A percentile compares a stretch with the other conserved stretches of the same genome.
phyloP scores from a whole-genome alignment of 768 basidiomycete species.

The Tephrocybe sp. region DNA sequence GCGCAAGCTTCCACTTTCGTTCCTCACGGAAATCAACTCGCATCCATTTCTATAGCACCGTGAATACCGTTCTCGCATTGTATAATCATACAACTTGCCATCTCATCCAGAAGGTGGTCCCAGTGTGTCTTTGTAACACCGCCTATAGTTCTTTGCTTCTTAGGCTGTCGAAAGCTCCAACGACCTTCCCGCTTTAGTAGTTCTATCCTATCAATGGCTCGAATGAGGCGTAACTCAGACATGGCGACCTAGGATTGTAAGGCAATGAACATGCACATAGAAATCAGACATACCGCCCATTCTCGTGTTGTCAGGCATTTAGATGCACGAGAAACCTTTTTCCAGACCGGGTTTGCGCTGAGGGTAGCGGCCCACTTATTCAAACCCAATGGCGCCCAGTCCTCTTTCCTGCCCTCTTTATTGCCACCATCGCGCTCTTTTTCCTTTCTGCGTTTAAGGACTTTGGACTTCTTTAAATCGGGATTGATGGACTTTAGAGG shows the following conservation, averaged over 20 bases:
- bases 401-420: slow-evolving; percentile 38
- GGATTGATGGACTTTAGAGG: slow-evolving; percentile 50
- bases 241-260: slow-evolving; percentile 61
- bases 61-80: neutral
- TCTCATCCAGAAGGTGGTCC: slow-evolving; percentile 96
- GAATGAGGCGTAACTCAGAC: slow-evolving; percentile 71
- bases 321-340: slow-evolving; percentile 61
- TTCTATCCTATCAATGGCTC: slow-evolving; percentile 85
- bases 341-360: slow-evolving; percentile 74
- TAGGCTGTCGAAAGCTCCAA: slow-evolving; percentile 95
- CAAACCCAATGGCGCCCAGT: slow-evolving; percentile 63
- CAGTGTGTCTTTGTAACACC: slow-evolving; percentile 81
- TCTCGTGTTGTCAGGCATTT: slow-evolving; percentile 81
- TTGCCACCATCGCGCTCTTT: slow-evolving; percentile 44
- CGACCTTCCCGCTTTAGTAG: slow-evolving; percentile 70
- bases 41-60: slow-evolving; percentile 82
- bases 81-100: slow-evolving; percentile 51
- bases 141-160: slow-evolving; percentile 83
- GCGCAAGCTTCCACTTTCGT: slow-evolving; percentile 83
- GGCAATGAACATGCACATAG: neutral
- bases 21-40: slow-evolving; percentile 94
- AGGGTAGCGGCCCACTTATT: slow-evolving; percentile 74
- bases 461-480: slow-evolving; percentile 43
- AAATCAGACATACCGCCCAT: slow-evolving; percentile 63
- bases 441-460: slow-evolving; percentile 35